Conservation (phyloP, 352 stramenopile genomes). For the Phytophthora meadii region DNA sequence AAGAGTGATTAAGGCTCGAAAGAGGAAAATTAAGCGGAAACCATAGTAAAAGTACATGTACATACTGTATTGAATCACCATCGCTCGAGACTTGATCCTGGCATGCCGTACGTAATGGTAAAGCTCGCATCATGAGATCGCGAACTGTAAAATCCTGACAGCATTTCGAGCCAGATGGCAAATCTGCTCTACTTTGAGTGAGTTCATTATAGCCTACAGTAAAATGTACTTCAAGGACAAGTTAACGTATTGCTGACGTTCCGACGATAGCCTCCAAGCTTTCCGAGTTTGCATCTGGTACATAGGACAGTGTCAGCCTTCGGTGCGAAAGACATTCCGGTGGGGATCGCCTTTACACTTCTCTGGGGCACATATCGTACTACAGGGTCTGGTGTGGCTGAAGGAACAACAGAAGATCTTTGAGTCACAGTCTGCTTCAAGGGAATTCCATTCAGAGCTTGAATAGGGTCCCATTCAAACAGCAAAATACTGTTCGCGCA, state of each 20-base stretch:
- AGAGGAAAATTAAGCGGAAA: background rate
- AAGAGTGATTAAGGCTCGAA: conserved; percentile 12
- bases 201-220: background rate
- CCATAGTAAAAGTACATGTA: background rate
- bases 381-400: too few relatives aligned
- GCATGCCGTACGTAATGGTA: background rate
- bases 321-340: conserved; percentile 9
- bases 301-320: conserved; percentile 7
- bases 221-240: too few relatives aligned
- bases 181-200: conserved; percentile 1
- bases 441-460: background rate
- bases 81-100: conserved; percentile 1
- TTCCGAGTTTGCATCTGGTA: conserved; percentile 1
- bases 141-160: conserved; percentile 11
- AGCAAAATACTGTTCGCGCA: background rate
- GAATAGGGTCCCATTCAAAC: background rate
- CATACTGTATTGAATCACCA: background rate
- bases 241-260: background rate
- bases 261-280: background rate
- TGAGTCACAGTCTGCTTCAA: too few relatives aligned
- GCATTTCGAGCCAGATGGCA: conserved; percentile 3
- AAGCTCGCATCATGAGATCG: conserved; percentile 10
- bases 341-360: background rate
- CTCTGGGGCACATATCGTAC: background rate
- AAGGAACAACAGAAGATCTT: too few relatives aligned